Conservation (phyloP, 2,329 filamentous ascomycete species). For the Claviceps purpurea region DNA sequence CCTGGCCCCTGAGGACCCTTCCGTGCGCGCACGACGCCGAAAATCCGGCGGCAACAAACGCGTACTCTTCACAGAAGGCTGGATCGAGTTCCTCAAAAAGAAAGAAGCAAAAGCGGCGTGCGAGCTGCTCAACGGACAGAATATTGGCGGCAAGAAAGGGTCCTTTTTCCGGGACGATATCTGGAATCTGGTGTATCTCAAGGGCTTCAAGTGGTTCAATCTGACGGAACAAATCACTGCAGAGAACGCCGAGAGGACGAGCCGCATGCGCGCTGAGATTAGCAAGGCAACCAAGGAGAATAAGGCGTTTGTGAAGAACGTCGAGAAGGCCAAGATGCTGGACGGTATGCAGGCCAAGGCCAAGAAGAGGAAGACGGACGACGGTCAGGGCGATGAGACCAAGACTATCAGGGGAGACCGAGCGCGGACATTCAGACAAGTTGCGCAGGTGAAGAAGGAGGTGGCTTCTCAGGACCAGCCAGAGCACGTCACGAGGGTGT, state of each 20-base stretch:
- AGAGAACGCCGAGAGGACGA: constrained; percentile 68
- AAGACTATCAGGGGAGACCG: constrained; percentile 11
- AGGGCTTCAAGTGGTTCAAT: constrained; percentile 71
- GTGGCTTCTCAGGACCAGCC: constrained; percentile 31
- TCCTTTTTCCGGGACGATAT: constrained; percentile 75
- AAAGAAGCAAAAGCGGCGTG: constrained; percentile 64
- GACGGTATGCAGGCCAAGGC: constrained; percentile 55
- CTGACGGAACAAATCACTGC: constrained; percentile 65
- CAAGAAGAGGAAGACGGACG: constrained; percentile 24
- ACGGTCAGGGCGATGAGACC: constrained; percentile 9
- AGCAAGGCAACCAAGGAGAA: constrained; percentile 65
- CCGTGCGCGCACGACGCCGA: constrained; percentile 52
- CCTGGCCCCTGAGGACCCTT: constrained; percentile 61
- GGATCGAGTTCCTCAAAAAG: constrained; percentile 72
- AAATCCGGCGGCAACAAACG: constrained; percentile 72
- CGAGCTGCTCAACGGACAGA: constrained; percentile 62
- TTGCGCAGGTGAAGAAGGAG: constrained; percentile 40
- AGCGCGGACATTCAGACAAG: constrained; percentile 51
- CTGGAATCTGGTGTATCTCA: constrained; percentile 72
- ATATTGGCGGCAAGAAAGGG: constrained; percentile 73
- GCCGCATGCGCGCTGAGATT: constrained; percentile 66
- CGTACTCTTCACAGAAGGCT: constrained; percentile 68
- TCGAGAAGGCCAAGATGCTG: constrained; percentile 68
- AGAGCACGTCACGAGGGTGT: constrained; percentile 43
- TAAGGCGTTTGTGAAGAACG: constrained; percentile 65